Percentiles rank a stretch among this genome's conserved stretches.
Evolutionary conservation across 1,284 basidiomycete genomes (phyloP).

Genomic region (Neotropicomus parvogracilis): DNA sequence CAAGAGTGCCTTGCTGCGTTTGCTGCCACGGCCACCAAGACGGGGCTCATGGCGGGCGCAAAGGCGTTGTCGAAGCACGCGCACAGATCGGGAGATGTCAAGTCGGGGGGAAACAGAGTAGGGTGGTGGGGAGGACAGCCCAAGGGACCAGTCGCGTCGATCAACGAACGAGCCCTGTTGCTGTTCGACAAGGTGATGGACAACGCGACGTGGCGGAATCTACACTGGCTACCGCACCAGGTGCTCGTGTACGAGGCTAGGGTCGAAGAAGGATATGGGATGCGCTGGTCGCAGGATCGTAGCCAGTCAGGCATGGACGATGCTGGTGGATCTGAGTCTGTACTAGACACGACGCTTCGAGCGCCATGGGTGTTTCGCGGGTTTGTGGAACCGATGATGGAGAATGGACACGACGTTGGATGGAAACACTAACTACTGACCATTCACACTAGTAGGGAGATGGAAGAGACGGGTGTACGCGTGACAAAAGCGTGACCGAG

Average conservation of each 20-base stretch:
- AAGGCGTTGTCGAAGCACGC: slow-evolving; percentile 61
- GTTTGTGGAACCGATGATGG: slow-evolving; percentile 63
- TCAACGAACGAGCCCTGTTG: slow-evolving; percentile 47
- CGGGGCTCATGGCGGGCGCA: slow-evolving; percentile 49
- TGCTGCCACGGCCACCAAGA: slow-evolving; percentile 40
- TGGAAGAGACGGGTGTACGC: neutral
- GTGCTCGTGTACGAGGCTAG: slow-evolving; percentile 57
- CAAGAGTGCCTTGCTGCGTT: slow-evolving; percentile 49
- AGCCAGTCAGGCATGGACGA: slow-evolving; percentile 8
- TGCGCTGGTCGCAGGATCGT: slow-evolving; percentile 58
- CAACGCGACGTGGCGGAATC: slow-evolving; percentile 50
- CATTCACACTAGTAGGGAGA: neutral
- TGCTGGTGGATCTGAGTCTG: no score
- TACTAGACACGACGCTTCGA: neutral
- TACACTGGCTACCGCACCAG: slow-evolving; percentile 58
- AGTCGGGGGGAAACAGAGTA: slow-evolving; percentile 4
- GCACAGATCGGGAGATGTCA: slow-evolving; percentile 41
- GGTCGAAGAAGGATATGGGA: slow-evolving; percentile 55
- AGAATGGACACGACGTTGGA: slow-evolving; percentile 54
- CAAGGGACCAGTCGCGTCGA: slow-evolving; percentile 44
- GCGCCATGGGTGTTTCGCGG: slow-evolving; percentile 53
- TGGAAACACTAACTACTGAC: slow-evolving; percentile 48
- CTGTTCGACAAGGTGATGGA: slow-evolving; percentile 52
- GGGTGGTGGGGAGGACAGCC: slow-evolving; percentile 56
- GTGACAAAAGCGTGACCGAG: slow-evolving; percentile 2